Base-by-base conservation (phyloP, 2,329 filamentous ascomycete species). In the Aureobasidium sp. region DNA sequence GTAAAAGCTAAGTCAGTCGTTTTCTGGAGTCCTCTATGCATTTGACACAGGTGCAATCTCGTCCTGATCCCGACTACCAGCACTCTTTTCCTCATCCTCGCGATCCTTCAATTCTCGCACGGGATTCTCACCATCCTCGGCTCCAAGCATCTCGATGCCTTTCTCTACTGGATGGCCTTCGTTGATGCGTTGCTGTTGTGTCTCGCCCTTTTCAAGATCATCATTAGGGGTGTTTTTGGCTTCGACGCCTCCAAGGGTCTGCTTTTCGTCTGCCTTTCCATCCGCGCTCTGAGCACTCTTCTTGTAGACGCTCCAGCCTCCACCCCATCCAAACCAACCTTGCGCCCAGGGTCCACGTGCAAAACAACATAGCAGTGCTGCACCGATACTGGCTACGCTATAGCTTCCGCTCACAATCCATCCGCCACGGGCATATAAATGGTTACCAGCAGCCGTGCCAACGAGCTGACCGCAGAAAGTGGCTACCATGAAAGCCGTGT, bases 401-500 rank as follows among this genome's bases (percentile, higher is more conserved):
- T 75, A 72, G 60, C 78, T 79, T 0, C 79, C 80, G 56, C 74
- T 78, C 12, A 70, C 70, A 2, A 76, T 68, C 81, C 81, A 84
- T 0, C 80, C 80, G 0, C 72, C 74, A 4, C 66, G 56, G 5
- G 77, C 77, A 62, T 79, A 84, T 11, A 83, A 65, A 39, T 74
- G 69, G 57, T 78, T 80, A 0, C 78, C 78, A 0, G 68, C 72
- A 8, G 71, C 68, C 2, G 75, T 78, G 0, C 87, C 87, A 2
- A 83, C 83, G 41, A 93, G 63, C 70, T 93, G 88, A 0, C 88
- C 88, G 24, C 78, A 81, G 62, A 91, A 91, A 0, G 80, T 81
- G 6, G 78, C 76, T 0, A 90, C 76, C 88, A 91, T 93, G 62
- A 89, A 93, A 1, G 83, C 85, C 0, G 87, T 90, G 64, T 93